These are phyloP conservation scores for Thermothielavioides terrestris DNA, from an alignment of 495 filamentous ascomycete species.

Conservation along the genomic window DNA sequence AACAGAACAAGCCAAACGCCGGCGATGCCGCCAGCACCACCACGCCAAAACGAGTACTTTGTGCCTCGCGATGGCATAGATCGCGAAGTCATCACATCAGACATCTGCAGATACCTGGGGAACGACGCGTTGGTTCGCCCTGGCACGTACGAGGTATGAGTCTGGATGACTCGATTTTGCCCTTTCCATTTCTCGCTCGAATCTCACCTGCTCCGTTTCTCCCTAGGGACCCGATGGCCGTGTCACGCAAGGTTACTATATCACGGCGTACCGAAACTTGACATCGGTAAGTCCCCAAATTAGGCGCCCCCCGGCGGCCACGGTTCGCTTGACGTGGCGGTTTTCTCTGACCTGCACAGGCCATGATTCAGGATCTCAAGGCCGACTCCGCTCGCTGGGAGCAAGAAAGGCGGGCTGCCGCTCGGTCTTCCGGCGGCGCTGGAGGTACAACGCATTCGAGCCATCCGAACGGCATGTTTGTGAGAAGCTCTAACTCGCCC, in stretches of 20 bases:
- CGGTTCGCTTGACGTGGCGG: background rate
- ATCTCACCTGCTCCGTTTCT: constrained; percentile 1
- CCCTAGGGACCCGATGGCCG: constrained; percentile 43
- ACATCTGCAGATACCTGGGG: constrained; percentile 90
- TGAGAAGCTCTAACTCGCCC: constrained; percentile 53
- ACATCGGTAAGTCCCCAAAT: constrained; percentile 60
- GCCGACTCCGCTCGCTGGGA: constrained; percentile 75
- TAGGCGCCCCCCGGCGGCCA: background rate
- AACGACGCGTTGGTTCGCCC: constrained; percentile 86
- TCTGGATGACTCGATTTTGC: too few relatives aligned
- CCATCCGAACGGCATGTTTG: constrained; percentile 41
- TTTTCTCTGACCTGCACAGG: constrained; percentile 39
- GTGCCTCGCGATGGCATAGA: constrained; percentile 83
- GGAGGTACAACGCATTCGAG: constrained; percentile 51
- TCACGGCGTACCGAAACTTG: constrained; percentile 79
- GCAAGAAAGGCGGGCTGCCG: constrained; percentile 51
- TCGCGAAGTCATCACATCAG: constrained; percentile 87
- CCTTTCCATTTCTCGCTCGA: background rate
- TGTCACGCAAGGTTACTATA: constrained; percentile 64
- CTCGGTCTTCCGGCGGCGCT: constrained; percentile 35
- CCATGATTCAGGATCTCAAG: constrained; percentile 83
- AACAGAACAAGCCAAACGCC: constrained; percentile 33
- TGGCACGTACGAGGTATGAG: constrained; percentile 66
- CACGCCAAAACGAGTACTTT: constrained; percentile 75
- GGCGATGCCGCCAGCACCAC: constrained; percentile 26